phyloP scores from a whole-genome alignment of 176 grass and related monocot species.

The Oryza meyeriana region DNA sequence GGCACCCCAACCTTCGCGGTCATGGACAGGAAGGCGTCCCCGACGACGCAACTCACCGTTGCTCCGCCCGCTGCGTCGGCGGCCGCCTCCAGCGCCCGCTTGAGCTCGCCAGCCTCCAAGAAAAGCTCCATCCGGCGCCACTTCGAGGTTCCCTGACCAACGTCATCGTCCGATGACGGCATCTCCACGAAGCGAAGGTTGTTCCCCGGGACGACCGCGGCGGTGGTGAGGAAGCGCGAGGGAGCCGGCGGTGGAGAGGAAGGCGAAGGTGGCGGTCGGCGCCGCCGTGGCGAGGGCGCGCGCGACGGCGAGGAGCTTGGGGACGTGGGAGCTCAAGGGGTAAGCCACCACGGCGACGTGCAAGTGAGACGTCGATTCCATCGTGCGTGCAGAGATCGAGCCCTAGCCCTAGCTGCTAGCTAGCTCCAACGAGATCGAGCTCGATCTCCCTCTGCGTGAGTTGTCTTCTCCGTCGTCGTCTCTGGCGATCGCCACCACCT shows the following conservation, averaged over 20 bases:
- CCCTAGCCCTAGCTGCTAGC: no score
- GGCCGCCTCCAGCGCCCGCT: conserved; percentile 13
- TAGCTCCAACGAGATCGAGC: no score
- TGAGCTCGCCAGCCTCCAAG: background rate
- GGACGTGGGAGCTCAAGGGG: conserved; percentile 36
- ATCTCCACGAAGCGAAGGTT: conserved; percentile 31
- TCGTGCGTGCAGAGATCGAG: no score
- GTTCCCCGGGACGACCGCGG: no score
- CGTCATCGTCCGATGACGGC: background rate
- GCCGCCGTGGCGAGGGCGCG: conserved; percentile 19
- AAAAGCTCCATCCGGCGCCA: conserved; percentile 12
- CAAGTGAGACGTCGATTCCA: no score
- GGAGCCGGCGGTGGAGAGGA: background rate
- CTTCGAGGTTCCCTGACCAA: background rate
- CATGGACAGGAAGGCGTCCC: conserved; percentile 10
- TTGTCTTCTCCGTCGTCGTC: no score
- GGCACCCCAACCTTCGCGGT: background rate
- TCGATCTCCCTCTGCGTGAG: no score
- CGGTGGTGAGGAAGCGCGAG: background rate
- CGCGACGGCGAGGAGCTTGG: conserved; percentile 25
- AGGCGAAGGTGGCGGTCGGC: conserved; percentile 5
- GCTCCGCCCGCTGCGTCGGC: background rate
- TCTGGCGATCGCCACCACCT: no score
- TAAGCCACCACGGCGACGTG: conserved; percentile 38
- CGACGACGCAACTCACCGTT: background rate